Percentiles rank a stretch among this genome's conserved stretches.
These are phyloP conservation scores for Thelephora ganbajun DNA, from an alignment of 768 basidiomycete species.

Conservation along the genomic window DNA sequence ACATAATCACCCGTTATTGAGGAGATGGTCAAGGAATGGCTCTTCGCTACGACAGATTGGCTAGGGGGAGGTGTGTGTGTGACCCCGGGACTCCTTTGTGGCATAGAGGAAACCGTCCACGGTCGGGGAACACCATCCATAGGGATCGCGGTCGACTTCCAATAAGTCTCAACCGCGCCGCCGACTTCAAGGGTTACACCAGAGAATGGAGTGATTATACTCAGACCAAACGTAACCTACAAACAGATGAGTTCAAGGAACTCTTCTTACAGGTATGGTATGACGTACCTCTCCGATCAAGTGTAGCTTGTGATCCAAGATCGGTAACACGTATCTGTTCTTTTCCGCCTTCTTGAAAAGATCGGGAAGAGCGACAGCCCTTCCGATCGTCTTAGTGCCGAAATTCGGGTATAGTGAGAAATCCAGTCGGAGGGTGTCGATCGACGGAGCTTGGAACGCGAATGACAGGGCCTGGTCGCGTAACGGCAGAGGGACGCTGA, in stretches of 20 bases:
- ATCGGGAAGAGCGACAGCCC: conserved; percentile 74
- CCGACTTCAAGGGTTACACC: conserved; percentile 90
- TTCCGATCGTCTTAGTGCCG: conserved; percentile 91
- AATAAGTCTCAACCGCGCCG: conserved; percentile 93
- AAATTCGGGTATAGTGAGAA: conserved; percentile 96
- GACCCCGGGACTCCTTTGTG: conserved; percentile 16
- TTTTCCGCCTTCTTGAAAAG: conserved; percentile 45
- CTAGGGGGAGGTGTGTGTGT: conserved; percentile 50
- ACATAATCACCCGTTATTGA: conserved; percentile 86
- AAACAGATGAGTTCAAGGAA: conserved; percentile 1
- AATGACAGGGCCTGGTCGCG: conserved; percentile 59
- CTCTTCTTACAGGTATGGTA: too few species aligned
- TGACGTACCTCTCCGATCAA: conserved; percentile 77
- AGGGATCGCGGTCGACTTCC: conserved; percentile 73
- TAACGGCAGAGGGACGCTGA: conserved; percentile 79
- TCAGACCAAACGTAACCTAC: conserved; percentile 80
- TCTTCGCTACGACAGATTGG: conserved; percentile 31
- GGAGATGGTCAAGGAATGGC: conserved; percentile 65
- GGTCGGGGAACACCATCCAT: neutral
- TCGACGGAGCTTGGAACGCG: conserved; percentile 70
- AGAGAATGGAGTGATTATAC: conserved; percentile 77
- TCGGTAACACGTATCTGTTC: conserved; percentile 51
- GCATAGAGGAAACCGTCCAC: conserved; percentile 11
- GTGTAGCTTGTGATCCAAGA: conserved; percentile 86
- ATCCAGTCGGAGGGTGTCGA: conserved; percentile 67